Evolutionary conservation across 805 yeast genomes (phyloP).

Genomic region (Pichia paraexigua): DNA sequence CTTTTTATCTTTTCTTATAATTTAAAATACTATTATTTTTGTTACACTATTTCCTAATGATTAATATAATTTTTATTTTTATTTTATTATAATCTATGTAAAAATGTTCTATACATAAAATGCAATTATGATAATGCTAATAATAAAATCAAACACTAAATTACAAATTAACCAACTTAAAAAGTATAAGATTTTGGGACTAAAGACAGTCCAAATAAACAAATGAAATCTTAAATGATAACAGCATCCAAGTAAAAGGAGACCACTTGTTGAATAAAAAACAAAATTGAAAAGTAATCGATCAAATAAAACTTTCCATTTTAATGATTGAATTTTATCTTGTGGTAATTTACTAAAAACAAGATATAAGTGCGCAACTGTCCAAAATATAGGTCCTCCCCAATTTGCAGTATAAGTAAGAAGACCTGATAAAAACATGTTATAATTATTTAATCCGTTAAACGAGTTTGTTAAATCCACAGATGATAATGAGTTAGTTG

Average conservation of each 20-base stretch:
- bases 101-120: conserved; percentile 12
- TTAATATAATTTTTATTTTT: background rate
- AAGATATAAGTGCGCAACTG: conserved; percentile 33
- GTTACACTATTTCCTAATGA: background rate
- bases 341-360: conserved; percentile 7
- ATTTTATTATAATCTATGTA: background rate
- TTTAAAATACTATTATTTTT: background rate
- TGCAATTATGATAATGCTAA: conserved; percentile 17
- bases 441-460: conserved; percentile 73
- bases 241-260: conserved; percentile 62
- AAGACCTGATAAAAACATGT: conserved; percentile 62
- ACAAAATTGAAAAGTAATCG: conserved; percentile 33
- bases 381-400: conserved; percentile 81
- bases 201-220: conserved; percentile 96
- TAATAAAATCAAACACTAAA: conserved; percentile 31
- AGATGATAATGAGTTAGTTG: conserved; percentile 86
- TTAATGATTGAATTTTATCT: conserved; percentile 14
- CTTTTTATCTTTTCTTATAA: background rate
- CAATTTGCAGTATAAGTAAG: conserved; percentile 80
- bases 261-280: conserved; percentile 54
- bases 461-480: conserved; percentile 88
- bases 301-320: conserved; percentile 30
- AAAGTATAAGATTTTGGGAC: conserved; percentile 81
- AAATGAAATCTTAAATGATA: conserved; percentile 70
- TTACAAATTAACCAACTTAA: conserved; percentile 63